Conservation (phyloP, 2,329 filamentous ascomycete genomes). For the Aspergillus proliferans region DNA sequence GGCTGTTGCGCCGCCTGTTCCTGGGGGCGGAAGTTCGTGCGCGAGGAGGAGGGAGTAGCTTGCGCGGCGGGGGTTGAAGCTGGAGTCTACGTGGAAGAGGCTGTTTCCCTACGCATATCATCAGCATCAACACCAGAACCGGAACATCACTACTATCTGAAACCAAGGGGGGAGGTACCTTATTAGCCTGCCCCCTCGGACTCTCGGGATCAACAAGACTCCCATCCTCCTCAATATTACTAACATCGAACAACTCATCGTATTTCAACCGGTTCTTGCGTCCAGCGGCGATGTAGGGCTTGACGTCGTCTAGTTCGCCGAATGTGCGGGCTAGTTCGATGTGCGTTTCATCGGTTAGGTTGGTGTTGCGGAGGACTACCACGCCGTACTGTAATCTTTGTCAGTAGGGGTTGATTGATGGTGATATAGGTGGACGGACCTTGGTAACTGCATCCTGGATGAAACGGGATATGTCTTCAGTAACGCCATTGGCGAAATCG, state of each 20-base stretch:
- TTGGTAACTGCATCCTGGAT: not conserved
- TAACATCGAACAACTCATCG: conserved; percentile 53
- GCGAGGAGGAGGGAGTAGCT: conserved; percentile 49
- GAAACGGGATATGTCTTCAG: not conserved
- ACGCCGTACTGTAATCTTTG: conserved; percentile 44
- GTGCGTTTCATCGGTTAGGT: conserved; percentile 47
- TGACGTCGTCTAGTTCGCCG: conserved; percentile 54
- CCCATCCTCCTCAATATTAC: conserved; percentile 49
- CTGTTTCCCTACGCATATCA: conserved; percentile 34
- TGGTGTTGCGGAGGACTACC: conserved; percentile 47
- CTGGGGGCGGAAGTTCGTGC: conserved; percentile 43
- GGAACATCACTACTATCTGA: too few relatives aligned
- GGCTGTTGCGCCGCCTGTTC: conserved; percentile 46
- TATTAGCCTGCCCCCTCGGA: conserved; percentile 8
- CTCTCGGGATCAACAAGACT: conserved; percentile 11
- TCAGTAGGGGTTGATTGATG: not conserved
- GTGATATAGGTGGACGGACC: not conserved
- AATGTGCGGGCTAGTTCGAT: conserved; percentile 47
- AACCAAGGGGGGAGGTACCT: not conserved
- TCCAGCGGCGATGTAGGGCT: conserved; percentile 42
- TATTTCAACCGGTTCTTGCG: conserved; percentile 45
- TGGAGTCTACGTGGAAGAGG: conserved; percentile 52
- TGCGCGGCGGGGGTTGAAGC: conserved; percentile 51
- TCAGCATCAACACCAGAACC: conserved; percentile 22
- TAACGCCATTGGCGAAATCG: not conserved